These are phyloP conservation scores for Stemphylium vesicarium DNA, from an alignment of 2,329 filamentous ascomycete species.

Conservation along the genomic window DNA sequence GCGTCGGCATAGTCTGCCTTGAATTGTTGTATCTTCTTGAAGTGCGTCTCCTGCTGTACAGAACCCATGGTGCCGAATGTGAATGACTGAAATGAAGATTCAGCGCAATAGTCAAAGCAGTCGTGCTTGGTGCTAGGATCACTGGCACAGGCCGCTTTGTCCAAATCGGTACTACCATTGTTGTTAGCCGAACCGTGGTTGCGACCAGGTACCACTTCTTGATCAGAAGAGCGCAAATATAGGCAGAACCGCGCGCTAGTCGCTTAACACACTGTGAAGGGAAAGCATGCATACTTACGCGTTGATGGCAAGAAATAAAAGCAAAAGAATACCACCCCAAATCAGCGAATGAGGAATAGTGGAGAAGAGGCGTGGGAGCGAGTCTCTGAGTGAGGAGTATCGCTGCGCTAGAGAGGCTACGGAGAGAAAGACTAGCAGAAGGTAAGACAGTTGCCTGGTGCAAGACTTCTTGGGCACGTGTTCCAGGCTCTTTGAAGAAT, in stretches of 20 bases:
- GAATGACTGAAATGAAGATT: background rate
- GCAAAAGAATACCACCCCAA: background rate
- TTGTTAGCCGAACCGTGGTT: slow-evolving; percentile 24
- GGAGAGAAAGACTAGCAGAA: background rate
- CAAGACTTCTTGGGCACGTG: background rate
- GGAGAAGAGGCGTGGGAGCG: background rate
- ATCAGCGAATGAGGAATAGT: background rate
- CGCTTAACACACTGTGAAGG: background rate
- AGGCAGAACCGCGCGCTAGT: background rate
- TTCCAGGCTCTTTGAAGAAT: background rate
- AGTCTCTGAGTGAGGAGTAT: background rate
- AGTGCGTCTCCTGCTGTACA: slow-evolving; percentile 60
- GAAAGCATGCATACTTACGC: background rate
- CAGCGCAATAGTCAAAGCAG: background rate
- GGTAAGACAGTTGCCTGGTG: background rate
- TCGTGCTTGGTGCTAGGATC: slow-evolving; percentile 7
- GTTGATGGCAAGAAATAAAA: background rate
- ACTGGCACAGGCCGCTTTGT: slow-evolving; percentile 31
- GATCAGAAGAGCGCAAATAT: background rate
- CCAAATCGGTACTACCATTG: slow-evolving; percentile 41
- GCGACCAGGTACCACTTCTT: background rate
- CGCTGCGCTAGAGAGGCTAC: background rate
- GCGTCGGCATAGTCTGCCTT: slow-evolving; percentile 88
- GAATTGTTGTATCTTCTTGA: slow-evolving; percentile 86
- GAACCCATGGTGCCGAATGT: slow-evolving; percentile 37